phyloP scores from a whole-genome alignment of 768 basidiomycete genomes.

The Porpolomopsis calyptriformis region DNA sequence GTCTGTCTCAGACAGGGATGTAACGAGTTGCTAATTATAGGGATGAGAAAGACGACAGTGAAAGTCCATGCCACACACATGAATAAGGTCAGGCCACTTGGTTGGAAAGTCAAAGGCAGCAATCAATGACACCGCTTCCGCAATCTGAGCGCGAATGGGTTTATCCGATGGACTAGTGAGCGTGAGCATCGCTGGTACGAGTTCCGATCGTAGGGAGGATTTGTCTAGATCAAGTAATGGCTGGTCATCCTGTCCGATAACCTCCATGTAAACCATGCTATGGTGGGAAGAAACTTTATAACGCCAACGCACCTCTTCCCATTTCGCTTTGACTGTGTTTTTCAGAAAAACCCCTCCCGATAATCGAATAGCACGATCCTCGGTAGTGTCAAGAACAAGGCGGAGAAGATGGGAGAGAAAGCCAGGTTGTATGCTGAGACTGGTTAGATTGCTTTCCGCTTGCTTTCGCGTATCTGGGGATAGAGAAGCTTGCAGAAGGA shows the following conservation, averaged over 20 bases:
- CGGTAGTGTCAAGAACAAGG: constrained; percentile 61
- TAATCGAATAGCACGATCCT: constrained; percentile 64
- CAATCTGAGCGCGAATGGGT: constrained; percentile 70
- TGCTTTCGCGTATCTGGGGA: constrained; percentile 60
- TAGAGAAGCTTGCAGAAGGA: constrained; percentile 63
- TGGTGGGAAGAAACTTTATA: background rate
- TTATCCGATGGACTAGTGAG: constrained; percentile 69
- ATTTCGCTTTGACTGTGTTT: constrained; percentile 77
- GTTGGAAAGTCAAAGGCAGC: constrained; percentile 87
- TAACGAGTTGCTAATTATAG: constrained; percentile 67
- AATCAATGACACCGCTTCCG: constrained; percentile 86
- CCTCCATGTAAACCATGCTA: background rate
- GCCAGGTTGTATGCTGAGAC: constrained; percentile 58
- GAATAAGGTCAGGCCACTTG: constrained; percentile 81
- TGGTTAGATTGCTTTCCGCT: constrained; percentile 68
- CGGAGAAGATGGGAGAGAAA: constrained; percentile 73
- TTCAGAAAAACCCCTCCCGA: constrained; percentile 67
- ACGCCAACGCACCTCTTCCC: constrained; percentile 63
- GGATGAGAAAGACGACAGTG: background rate
- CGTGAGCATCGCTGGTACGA: constrained; percentile 87
- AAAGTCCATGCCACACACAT: constrained; percentile 44
- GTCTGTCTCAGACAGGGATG: constrained; percentile 67
- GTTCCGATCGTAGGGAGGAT: constrained; percentile 53
- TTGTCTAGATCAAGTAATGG: constrained; percentile 69
- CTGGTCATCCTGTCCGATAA: constrained; percentile 50